phyloP scores from a whole-genome alignment of 306 rosid species.

The Prunus fruticosa region DNA sequence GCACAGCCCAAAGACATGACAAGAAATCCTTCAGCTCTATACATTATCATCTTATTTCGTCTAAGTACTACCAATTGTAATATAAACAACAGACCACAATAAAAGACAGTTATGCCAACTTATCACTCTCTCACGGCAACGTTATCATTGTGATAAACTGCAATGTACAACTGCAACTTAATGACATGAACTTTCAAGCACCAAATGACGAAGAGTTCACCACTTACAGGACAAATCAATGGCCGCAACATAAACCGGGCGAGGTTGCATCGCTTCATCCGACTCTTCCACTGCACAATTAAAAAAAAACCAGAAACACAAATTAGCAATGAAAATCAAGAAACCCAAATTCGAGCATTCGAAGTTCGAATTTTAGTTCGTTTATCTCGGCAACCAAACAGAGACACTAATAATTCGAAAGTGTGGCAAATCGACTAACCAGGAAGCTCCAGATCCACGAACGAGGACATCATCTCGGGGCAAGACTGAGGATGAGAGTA shows the following conservation, averaged over 20 bases:
- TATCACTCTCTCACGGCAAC: not conserved
- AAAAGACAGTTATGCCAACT: not conserved
- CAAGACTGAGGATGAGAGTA: constrained; percentile 76
- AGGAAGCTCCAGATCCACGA: constrained; percentile 90
- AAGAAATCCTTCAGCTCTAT: not conserved
- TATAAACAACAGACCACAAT: too few relatives aligned
- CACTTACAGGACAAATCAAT: constrained; percentile 87
- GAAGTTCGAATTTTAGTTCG: not conserved
- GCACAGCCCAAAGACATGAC: not conserved
- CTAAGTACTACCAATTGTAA: not conserved
- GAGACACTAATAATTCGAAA: not conserved
- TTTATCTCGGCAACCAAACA: constrained; percentile 15
- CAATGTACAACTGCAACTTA: not conserved
- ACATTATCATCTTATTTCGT: not conserved
- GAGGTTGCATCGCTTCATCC: constrained; percentile 57
- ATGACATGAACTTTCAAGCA: not conserved
- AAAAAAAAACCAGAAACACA: not conserved
- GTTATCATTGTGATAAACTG: not conserved
- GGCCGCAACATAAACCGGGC: constrained; percentile 96
- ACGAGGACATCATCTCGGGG: constrained; percentile 86
- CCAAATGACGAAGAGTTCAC: not conserved
- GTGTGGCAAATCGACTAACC: constrained; percentile 29
- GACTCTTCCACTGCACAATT: constrained; percentile 50
- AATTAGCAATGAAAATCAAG: not conserved
- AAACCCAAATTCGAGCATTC: not conserved